These are phyloP conservation scores for Clarireedia homoeocarpa DNA, from an alignment of 2,329 filamentous ascomycete genomes.

Conservation along the genomic window DNA sequence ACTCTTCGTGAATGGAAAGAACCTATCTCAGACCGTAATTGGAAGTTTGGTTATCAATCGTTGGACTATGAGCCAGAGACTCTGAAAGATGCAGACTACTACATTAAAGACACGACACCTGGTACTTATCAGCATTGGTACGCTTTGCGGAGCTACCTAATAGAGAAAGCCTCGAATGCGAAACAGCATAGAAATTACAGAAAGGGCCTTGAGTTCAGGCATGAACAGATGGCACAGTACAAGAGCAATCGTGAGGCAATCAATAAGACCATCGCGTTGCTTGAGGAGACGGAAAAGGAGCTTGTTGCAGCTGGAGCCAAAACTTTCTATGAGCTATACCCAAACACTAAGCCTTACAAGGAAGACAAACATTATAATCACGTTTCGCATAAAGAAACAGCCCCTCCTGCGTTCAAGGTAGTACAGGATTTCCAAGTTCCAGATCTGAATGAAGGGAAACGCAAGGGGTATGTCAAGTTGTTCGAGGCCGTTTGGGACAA, in stretches of 20 bases:
- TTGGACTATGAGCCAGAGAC: slow-evolving; percentile 18
- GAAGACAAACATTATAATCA: neutral
- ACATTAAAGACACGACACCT: slow-evolving; percentile 41
- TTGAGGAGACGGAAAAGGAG: slow-evolving; percentile 45
- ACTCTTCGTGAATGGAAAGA: slow-evolving; percentile 32
- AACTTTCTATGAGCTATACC: slow-evolving; percentile 56
- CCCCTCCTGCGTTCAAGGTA: slow-evolving; percentile 16
- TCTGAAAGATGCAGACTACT: slow-evolving; percentile 38
- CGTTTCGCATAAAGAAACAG: neutral
- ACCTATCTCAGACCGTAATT: slow-evolving; percentile 5
- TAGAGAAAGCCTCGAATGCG: slow-evolving; percentile 27
- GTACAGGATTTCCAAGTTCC: slow-evolving; percentile 18
- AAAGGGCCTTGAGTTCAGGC: slow-evolving; percentile 30
- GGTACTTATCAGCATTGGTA: slow-evolving; percentile 50
- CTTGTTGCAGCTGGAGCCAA: slow-evolving; percentile 56
- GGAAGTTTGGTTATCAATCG: neutral
- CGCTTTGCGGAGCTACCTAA: slow-evolving; percentile 15
- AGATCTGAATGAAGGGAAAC: slow-evolving; percentile 44
- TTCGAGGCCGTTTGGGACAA: slow-evolving; percentile 69
- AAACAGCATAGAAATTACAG: slow-evolving; percentile 21
- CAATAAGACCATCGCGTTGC: slow-evolving; percentile 39
- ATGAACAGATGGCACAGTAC: slow-evolving; percentile 29
- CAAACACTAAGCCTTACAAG: slow-evolving; percentile 33
- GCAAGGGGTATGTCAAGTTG: slow-evolving; percentile 54
- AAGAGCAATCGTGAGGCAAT: slow-evolving; percentile 49